phyloP scores from a whole-genome alignment of 2,329 filamentous ascomycete species.

The Pestalotiopsis sp. region DNA sequence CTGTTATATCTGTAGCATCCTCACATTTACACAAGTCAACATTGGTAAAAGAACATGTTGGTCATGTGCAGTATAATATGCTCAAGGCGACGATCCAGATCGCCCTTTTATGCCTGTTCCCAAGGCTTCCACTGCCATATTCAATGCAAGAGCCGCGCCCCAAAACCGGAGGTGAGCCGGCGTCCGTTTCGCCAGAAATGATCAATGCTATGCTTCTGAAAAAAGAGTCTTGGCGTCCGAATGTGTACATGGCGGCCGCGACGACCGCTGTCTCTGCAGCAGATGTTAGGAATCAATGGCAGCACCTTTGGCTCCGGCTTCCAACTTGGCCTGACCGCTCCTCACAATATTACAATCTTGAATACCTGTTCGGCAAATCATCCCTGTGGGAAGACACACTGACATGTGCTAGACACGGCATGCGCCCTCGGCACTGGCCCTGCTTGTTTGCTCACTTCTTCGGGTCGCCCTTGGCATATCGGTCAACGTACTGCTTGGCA shows the following conservation, averaged over 20 bases:
- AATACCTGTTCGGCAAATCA: neutral
- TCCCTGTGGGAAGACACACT: neutral
- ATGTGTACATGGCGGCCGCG: neutral
- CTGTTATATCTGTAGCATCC: no score
- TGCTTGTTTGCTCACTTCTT: conserved; percentile 11
- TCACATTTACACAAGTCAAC: no score
- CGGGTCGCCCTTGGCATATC: conserved; percentile 59
- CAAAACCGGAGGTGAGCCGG: neutral
- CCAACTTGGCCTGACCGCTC: neutral
- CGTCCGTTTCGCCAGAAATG: neutral
- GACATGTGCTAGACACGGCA: neutral
- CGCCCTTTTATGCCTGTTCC: neutral
- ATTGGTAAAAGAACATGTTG: no score
- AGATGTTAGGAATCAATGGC: neutral
- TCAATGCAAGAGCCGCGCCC: neutral
- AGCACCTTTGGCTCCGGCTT: neutral
- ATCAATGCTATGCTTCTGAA: neutral
- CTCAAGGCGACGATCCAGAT: neutral
- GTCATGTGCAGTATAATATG: neutral
- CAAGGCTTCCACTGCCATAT: neutral
- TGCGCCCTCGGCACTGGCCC: neutral
- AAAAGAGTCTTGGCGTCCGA: neutral
- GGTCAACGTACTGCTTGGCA: conserved; percentile 70
- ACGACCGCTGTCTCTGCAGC: neutral
- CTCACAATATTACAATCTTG: neutral